Percentiles rank a stretch among this genome's conserved stretches.
These are phyloP conservation scores for Pochonia chlamydosporia DNA, from an alignment of 2,329 filamentous ascomycete species.

Conservation along the genomic window DNA sequence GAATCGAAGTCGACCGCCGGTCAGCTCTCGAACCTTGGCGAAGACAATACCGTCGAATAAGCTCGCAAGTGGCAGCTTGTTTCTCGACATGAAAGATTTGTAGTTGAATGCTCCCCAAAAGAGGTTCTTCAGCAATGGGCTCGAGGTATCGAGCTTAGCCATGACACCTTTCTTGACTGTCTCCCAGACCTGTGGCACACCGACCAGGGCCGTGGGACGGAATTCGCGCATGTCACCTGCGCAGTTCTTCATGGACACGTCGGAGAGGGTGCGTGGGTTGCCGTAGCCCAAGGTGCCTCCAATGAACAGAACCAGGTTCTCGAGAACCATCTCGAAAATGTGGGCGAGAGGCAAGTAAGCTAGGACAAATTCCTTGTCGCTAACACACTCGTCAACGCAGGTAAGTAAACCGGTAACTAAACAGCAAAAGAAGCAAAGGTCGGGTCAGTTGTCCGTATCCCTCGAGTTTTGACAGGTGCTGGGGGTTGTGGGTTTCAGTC, in stretches of 20 bases:
- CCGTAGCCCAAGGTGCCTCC: slow-evolving; percentile 93
- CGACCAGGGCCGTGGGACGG: slow-evolving; percentile 81
- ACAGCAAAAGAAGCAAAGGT: too few relatives aligned
- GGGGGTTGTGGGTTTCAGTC: background rate
- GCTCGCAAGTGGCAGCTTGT: slow-evolving; percentile 58
- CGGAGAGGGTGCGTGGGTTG: slow-evolving; percentile 81
- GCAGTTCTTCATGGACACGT: slow-evolving; percentile 81
- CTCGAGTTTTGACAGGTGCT: background rate
- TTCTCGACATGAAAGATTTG: slow-evolving; percentile 52
- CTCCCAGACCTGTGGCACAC: slow-evolving; percentile 96
- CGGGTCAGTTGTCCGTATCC: background rate
- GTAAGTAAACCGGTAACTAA: slow-evolving; percentile 71
- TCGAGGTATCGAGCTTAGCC: slow-evolving; percentile 66
- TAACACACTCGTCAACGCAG: slow-evolving; percentile 72
- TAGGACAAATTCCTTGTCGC: slow-evolving; percentile 71
- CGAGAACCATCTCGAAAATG: slow-evolving; percentile 93
- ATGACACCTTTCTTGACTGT: slow-evolving; percentile 93
- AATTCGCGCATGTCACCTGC: slow-evolving; percentile 92
- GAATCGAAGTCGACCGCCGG: slow-evolving; percentile 81
- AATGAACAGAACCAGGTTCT: slow-evolving; percentile 84
- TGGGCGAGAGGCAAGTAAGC: slow-evolving; percentile 93
- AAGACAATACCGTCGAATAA: slow-evolving; percentile 82
- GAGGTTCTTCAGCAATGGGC: slow-evolving; percentile 64
- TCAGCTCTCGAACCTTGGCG: slow-evolving; percentile 84
- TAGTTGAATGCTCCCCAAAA: slow-evolving; percentile 65